A percentile compares a stretch with the other conserved stretches of the same genome.
phyloP scores from a whole-genome alignment of 768 basidiomycete species.

The Hypholoma fasciculare region DNA sequence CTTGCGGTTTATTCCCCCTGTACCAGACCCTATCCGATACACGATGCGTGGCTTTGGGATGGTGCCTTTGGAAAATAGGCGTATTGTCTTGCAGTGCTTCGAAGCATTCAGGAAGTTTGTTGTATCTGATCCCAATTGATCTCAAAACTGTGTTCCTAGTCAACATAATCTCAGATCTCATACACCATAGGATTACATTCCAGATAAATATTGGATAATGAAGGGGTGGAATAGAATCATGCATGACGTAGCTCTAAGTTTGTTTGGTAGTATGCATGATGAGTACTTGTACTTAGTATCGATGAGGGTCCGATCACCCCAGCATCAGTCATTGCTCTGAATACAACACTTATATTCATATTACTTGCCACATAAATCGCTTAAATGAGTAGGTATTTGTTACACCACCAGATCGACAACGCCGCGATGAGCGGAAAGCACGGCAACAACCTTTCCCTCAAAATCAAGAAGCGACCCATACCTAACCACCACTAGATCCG shows the following conservation, averaged over 20 bases:
- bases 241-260: too few relatives aligned
- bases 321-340: too few relatives aligned
- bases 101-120: constrained; percentile 30
- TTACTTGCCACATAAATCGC: too few relatives aligned
- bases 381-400: neutral
- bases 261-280: too few relatives aligned
- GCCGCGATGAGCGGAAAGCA: constrained; percentile 32
- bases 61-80: constrained; percentile 29
- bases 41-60: constrained; percentile 23
- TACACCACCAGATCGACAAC: constrained; percentile 18
- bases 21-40: constrained; percentile 20
- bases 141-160: neutral
- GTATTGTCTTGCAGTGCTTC: constrained; percentile 24
- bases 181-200: too few relatives aligned
- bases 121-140: neutral
- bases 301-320: too few relatives aligned
- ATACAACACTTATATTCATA: too few relatives aligned
- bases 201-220: too few relatives aligned
- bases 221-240: neutral
- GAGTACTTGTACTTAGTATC: too few relatives aligned
- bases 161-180: too few relatives aligned
- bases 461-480: constrained; percentile 37
- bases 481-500: constrained; percentile 38
- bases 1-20: constrained; percentile 16
- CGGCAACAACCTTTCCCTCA: constrained; percentile 39